Evolutionary conservation across 371 early-diverging fungal species (phyloP), one percentile per base, ranked within the genome.

Genomic region (Entomophthora muscae): DNA sequence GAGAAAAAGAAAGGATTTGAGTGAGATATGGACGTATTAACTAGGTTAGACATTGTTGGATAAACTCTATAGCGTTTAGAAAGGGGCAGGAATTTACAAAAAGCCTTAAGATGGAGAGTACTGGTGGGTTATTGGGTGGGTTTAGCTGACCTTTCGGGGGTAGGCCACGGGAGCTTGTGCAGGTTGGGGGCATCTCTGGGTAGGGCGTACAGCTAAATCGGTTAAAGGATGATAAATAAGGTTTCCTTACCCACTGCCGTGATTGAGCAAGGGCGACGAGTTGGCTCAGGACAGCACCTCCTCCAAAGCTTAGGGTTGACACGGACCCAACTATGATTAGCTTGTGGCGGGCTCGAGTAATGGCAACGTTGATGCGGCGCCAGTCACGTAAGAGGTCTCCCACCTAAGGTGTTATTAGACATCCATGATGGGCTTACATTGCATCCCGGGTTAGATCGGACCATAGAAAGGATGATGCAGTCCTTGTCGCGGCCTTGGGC

Each of bases 281-380:
- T n/a, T n/a, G 10, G 7, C 21, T 27, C 22, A 55, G 21, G 28
- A 55, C 26, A 21, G 55, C 55, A 5, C 55, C 28, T 21, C 55
- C 55, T 26, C 55, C 59, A 21, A 24, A 21, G 24, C 31, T 31
- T 23, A 91, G 69, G 0, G 92, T 91, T 1, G 70, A 69, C 3
- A 66, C 64, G 0, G 90, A 92, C 0, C 98, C 98, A 66, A 98
- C 74, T 3, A 98, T 71, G 32, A 96, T 80, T n/a, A 99, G 70
- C 67, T 95, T 95, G 33, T 68, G 70, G 66, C 85, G 88, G 0
- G 98, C 95, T 52, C 99, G 76, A 2, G 98, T 99, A 42, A 99
- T 75, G 0, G 98, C 98, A 10, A 99, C 99, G 70, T 99, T 99
- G 66, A 99, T 75, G 26, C 99, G 83, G 30, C 91, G 80, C 90